Percentiles rank a stretch among this genome's conserved stretches.
Conservation (phyloP, 768 basidiomycete species). For the Roridomyces roridus region DNA sequence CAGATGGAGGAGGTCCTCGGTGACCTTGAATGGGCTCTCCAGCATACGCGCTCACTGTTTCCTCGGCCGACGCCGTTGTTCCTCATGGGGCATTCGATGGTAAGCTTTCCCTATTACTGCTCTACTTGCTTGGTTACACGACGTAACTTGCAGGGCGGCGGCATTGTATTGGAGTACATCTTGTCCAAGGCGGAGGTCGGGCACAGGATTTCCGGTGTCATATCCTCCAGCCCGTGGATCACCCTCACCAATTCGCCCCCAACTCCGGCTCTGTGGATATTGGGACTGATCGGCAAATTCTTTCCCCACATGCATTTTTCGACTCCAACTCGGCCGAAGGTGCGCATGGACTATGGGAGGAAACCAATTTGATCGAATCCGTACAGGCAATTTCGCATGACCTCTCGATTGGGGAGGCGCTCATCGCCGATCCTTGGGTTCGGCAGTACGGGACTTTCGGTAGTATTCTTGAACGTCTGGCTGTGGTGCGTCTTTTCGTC, state of each 20-base stretch:
- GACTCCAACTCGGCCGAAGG: constrained; percentile 4
- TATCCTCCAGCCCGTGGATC: constrained; percentile 4
- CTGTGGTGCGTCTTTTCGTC: neutral
- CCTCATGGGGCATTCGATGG: constrained; percentile 10
- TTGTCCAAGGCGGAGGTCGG: neutral
- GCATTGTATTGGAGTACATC: neutral
- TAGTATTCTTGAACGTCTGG: neutral
- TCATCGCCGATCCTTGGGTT: constrained; percentile 3
- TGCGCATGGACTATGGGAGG: too few relatives aligned
- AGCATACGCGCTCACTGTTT: constrained; percentile 3
- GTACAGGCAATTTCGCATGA: constrained; percentile 2
- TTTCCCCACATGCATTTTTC: constrained; percentile 5
- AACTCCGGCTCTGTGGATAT: neutral
- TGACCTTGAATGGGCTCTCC: constrained; percentile 7
- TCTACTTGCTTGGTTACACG: neutral
- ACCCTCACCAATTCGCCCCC: neutral
- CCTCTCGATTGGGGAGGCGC: neutral
- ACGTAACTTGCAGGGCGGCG: neutral
- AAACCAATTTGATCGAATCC: neutral
- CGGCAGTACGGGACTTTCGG: neutral
- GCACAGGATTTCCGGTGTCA: neutral
- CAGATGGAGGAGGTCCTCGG: neutral
- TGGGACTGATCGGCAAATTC: neutral
- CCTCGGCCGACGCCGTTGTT: neutral
- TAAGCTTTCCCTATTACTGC: neutral